Evolutionary conservation across 2,329 filamentous ascomycete species (phyloP), one percentile per base, ranked within the genome.

Genomic region (Neofusicoccum cordaticola): DNA sequence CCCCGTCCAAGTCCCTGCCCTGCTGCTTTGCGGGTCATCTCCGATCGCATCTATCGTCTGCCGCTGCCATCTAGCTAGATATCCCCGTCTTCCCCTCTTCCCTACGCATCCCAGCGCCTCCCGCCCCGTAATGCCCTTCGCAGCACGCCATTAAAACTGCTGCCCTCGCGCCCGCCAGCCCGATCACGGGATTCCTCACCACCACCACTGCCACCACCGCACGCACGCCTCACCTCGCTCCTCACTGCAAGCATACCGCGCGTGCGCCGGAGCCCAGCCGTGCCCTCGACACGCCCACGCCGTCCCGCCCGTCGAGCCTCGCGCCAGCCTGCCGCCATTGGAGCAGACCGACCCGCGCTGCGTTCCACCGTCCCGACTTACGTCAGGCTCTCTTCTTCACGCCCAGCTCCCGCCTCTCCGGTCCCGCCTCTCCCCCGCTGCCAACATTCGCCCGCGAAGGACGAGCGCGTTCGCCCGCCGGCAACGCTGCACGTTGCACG

Each of bases 41-140:
- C 75, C 75, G 75, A 77, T 77, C 74, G 71, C 71, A 73, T 66
- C 65, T 75, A 62, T 65, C 60, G 48, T 65, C 64, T 57, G 58
- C 64, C 45, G 51, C 51, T 56, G 47, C 52, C 60, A 61, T 62
- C 56, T 47, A 42, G 41, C 67, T 68, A 64, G 68, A 70, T 69
- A 69, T 69, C 70, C 71, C 66, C 65, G 66, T 65, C 63, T 51
- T 67, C 65, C 65, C 56, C 63, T 65, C 63, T 50, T 39, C 31
- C 48, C 51, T 50, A 61, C 63, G 19, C 63, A 52, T 42, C 62
- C 47, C 53, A 58, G 27, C 53, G 53, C 53, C 53, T 53, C 50
- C 41, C 22, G 27, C 35, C 13, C 62, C 52, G 41, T 39, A 64
- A 56, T 56, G 62, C 50, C 62, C 39, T 39, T 42, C 53, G 53